Evolutionary conservation across 2,329 filamentous ascomycete genomes (phyloP).

Genomic region (Onygenales sp.): DNA sequence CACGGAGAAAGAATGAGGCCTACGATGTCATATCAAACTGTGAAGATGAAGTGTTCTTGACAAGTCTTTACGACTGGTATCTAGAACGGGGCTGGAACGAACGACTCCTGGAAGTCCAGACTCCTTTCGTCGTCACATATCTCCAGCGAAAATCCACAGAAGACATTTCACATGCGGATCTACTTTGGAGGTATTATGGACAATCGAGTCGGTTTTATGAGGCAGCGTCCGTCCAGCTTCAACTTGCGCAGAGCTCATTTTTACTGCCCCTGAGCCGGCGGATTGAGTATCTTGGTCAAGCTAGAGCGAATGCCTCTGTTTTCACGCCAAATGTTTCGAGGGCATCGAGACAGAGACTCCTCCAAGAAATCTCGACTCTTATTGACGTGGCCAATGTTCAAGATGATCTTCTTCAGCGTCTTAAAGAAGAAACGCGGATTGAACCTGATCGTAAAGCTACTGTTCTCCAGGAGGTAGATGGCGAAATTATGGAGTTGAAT

Average conservation of each 20-base stretch:
- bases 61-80: slow-evolving; percentile 97
- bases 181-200: slow-evolving; percentile 87
- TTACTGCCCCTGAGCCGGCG: slow-evolving; percentile 69
- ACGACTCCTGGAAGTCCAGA: slow-evolving; percentile 73
- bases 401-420: slow-evolving; percentile 73
- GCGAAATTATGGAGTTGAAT: slow-evolving; percentile 66
- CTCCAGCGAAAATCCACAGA: slow-evolving; percentile 65
- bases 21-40: slow-evolving; percentile 85
- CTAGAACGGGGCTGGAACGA: slow-evolving; percentile 75
- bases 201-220: slow-evolving; percentile 76
- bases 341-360: slow-evolving; percentile 72
- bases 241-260: slow-evolving; percentile 77
- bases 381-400: slow-evolving; percentile 93
- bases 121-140: slow-evolving; percentile 77
- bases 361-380: slow-evolving; percentile 74
- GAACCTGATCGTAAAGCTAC: slow-evolving; percentile 51
- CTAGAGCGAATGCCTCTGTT: slow-evolving; percentile 86
- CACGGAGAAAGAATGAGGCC: slow-evolving; percentile 74
- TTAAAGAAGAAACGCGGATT: slow-evolving; percentile 65
- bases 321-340: slow-evolving; percentile 66
- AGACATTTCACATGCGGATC: slow-evolving; percentile 70
- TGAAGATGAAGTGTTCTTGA: slow-evolving; percentile 88
- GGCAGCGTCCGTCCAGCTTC: slow-evolving; percentile 75
- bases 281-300: slow-evolving; percentile 80
- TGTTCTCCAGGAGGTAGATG: slow-evolving; percentile 61